A percentile compares a stretch with the other conserved stretches of the same genome.
Conservation (phyloP, 371 early-diverging fungal genomes). For the Mucor velutinosus region DNA sequence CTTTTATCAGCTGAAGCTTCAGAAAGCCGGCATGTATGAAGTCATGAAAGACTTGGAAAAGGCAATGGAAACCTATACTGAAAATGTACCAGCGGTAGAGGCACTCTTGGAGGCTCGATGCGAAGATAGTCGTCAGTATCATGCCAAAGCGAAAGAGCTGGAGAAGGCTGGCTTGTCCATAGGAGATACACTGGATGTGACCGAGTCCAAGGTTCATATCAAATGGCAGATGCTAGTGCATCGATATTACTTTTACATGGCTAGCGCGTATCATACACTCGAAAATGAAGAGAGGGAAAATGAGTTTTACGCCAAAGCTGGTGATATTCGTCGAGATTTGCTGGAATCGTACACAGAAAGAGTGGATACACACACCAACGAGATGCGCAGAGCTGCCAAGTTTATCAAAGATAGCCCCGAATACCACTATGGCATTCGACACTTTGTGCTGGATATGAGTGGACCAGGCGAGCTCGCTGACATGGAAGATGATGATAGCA, state of each 20-base stretch:
- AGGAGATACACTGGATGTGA: background rate
- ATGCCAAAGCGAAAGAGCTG: slow-evolving; percentile 8
- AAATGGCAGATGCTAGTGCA: slow-evolving; percentile 61
- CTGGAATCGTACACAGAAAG: slow-evolving; percentile 28
- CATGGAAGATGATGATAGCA: background rate
- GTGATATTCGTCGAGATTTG: slow-evolving; percentile 44
- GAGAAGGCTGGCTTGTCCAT: slow-evolving; percentile 10
- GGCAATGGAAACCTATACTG: slow-evolving; percentile 19
- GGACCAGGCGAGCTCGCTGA: background rate
- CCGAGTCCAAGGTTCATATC: background rate
- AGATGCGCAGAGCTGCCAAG: background rate
- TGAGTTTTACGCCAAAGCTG: slow-evolving; percentile 53
- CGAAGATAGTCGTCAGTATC: background rate
- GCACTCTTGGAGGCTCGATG: slow-evolving; percentile 5
- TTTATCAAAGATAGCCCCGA: background rate
- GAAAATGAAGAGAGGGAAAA: slow-evolving; percentile 37
- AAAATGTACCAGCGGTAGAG: slow-evolving; percentile 5
- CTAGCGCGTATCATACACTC: slow-evolving; percentile 51
- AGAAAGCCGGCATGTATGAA: slow-evolving; percentile 41
- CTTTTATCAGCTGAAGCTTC: slow-evolving; percentile 6
- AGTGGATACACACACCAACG: slow-evolving; percentile 8
- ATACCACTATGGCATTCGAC: background rate
- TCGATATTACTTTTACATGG: slow-evolving; percentile 62
- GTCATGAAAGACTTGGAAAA: slow-evolving; percentile 18
- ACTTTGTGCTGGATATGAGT: background rate